These are phyloP conservation scores for Podaxis rugospora DNA, from an alignment of 768 basidiomycete species.

Conservation along the genomic window DNA sequence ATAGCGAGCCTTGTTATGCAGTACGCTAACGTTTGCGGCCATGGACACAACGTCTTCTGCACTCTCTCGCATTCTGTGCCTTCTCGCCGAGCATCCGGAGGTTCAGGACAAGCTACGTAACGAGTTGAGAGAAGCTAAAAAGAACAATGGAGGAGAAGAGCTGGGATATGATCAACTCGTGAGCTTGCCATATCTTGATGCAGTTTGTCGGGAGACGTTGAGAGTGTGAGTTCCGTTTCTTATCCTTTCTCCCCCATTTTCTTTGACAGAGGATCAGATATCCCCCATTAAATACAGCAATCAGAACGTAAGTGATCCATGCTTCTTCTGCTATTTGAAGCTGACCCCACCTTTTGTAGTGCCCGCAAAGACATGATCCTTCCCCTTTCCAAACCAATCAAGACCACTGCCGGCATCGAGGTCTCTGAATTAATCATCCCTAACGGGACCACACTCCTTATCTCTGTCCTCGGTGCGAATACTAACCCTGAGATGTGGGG, in stretches of 20 bases:
- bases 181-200: constrained; percentile 34
- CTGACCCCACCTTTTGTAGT: constrained; percentile 1
- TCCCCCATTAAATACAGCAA: constrained; percentile 19
- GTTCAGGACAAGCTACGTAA: constrained; percentile 33
- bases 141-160: constrained; percentile 17
- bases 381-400: constrained; percentile 40
- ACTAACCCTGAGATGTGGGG: constrained; percentile 35
- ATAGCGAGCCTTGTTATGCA: constrained; percentile 6
- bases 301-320: constrained; percentile 20
- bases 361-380: constrained; percentile 23
- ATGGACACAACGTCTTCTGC: constrained; percentile 40
- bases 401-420: constrained; percentile 28
- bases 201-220: constrained; percentile 35
- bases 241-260: not conserved
- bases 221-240: constrained; percentile 24
- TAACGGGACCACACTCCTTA: constrained; percentile 33
- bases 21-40: constrained; percentile 35
- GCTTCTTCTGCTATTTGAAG: not conserved
- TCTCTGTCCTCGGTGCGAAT: constrained; percentile 34
- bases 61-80: constrained; percentile 27
- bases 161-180: constrained; percentile 34
- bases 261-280: constrained; percentile 8
- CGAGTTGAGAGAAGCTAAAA: constrained; percentile 29
- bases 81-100: constrained; percentile 29
- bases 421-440: constrained; percentile 34